phyloP scores from a whole-genome alignment of 805 yeast genomes.

The Candida alai region DNA sequence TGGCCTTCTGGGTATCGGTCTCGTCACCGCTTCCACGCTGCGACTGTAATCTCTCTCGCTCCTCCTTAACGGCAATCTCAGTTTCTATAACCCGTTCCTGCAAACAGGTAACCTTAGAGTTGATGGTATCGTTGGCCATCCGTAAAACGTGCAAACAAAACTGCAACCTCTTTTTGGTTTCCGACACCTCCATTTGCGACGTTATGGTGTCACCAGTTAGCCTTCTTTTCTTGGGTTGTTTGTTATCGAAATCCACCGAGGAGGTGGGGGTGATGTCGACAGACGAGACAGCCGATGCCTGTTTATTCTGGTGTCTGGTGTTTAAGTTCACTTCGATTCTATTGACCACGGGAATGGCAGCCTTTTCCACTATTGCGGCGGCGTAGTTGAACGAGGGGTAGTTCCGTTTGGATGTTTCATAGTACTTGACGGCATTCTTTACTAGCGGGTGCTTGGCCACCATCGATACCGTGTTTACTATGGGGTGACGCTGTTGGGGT shows the following conservation, averaged over 20 bases:
- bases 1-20: conserved; percentile 40
- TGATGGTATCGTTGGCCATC: conserved; percentile 75
- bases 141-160: conserved; percentile 77
- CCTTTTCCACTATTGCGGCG: conserved; percentile 56
- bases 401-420: conserved; percentile 43
- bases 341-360: conserved; percentile 51
- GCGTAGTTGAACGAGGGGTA: conserved; percentile 54
- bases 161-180: conserved; percentile 69
- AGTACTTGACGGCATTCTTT: conserved; percentile 46
- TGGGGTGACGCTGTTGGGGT: conserved; percentile 26
- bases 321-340: conserved; percentile 45
- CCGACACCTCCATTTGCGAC: conserved; percentile 29
- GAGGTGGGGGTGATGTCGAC: conserved; percentile 8
- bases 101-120: conserved; percentile 59
- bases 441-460: conserved; percentile 41
- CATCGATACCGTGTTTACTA: conserved; percentile 34
- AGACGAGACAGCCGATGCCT: conserved; percentile 4
- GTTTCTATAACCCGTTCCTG: conserved; percentile 48
- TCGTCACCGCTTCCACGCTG: conserved; percentile 16
- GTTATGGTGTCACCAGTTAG: conserved; percentile 11
- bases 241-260: conserved; percentile 8
- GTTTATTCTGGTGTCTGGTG: conserved; percentile 28
- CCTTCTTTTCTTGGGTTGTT: conserved; percentile 21
- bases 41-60: conserved; percentile 15
- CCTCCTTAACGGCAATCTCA: conserved; percentile 34